phyloP scores from a whole-genome alignment of 495 filamentous ascomycete species.

The Ramalina intermedia region DNA sequence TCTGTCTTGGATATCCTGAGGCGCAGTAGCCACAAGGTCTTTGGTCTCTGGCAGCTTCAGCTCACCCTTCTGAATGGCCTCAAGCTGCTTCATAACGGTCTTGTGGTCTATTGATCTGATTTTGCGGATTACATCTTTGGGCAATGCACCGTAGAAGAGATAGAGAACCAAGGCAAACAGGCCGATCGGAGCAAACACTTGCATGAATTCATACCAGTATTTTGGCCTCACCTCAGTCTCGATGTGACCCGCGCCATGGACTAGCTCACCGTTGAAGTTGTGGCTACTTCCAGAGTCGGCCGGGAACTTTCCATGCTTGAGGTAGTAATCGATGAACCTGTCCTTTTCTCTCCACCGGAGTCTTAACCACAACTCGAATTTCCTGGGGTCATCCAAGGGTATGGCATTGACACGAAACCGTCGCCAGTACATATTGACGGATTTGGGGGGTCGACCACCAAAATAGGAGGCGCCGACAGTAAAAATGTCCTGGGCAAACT shows the following conservation, averaged over 20 bases:
- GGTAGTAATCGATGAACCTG: slow-evolving; percentile 53
- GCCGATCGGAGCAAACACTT: slow-evolving; percentile 28
- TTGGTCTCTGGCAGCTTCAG: slow-evolving; percentile 14
- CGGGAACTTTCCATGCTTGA: slow-evolving; percentile 56
- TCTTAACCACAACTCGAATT: slow-evolving; percentile 61
- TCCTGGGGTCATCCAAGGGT: slow-evolving; percentile 44
- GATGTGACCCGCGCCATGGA: slow-evolving; percentile 19
- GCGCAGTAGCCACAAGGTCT: slow-evolving; percentile 5
- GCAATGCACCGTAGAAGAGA: slow-evolving; percentile 18
- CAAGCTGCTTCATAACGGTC: slow-evolving; percentile 11
- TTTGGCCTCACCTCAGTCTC: slow-evolving; percentile 33
- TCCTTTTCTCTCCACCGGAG: slow-evolving; percentile 74
- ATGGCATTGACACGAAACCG: slow-evolving; percentile 53
- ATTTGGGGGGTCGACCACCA: slow-evolving; percentile 63
- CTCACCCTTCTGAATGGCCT: slow-evolving; percentile 10
- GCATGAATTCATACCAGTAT: slow-evolving; percentile 35
- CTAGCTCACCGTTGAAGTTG: slow-evolving; percentile 8
- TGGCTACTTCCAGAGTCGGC: slow-evolving; percentile 25
- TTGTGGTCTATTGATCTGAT: slow-evolving; percentile 13
- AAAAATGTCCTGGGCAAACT: slow-evolving; percentile 65
- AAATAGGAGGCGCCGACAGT: slow-evolving; percentile 60
- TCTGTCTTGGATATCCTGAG: slow-evolving; percentile 9
- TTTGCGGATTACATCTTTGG: slow-evolving; percentile 10
- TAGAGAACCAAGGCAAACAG: slow-evolving; percentile 18
- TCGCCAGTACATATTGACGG: slow-evolving; percentile 76